phyloP scores from a whole-genome alignment of 441 rosid genomes.

The Arabidopsis lyrata region DNA sequence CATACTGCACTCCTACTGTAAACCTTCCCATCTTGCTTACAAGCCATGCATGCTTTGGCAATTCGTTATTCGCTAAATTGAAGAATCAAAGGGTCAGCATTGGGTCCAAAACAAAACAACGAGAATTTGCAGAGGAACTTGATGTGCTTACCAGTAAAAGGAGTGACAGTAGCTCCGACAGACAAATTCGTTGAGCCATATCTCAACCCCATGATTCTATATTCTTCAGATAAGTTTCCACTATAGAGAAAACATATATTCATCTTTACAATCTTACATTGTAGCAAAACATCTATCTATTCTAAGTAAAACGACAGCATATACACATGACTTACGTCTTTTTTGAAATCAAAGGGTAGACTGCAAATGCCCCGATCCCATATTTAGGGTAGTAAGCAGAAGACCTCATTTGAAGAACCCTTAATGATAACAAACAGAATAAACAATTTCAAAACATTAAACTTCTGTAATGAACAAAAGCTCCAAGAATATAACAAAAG shows the following conservation, averaged over 20 bases:
- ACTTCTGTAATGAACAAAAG: slow-evolving; percentile 5
- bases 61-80: slow-evolving; percentile 58
- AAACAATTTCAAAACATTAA: slow-evolving; percentile 27
- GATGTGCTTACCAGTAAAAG: slow-evolving; percentile 59
- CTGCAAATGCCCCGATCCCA: slow-evolving; percentile 87
- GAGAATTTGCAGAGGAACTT: background rate
- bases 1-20: slow-evolving; percentile 84
- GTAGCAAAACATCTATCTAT: slow-evolving; percentile 3
- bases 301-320: background rate
- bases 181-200: slow-evolving; percentile 82
- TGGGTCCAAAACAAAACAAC: background rate
- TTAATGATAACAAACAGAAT: slow-evolving; percentile 47
- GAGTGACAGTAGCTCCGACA: slow-evolving; percentile 71
- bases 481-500: background rate
- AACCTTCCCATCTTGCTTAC: slow-evolving; percentile 90
- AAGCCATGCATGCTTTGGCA: slow-evolving; percentile 85
- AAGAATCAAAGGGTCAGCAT: slow-evolving; percentile 13
- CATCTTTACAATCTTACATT: background rate
- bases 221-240: slow-evolving; percentile 63
- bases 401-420: slow-evolving; percentile 74
- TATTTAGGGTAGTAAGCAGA: slow-evolving; percentile 75
- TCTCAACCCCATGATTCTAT: slow-evolving; percentile 85
- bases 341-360: slow-evolving; percentile 67
- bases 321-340: slow-evolving; percentile 50
- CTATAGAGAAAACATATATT: slow-evolving; percentile 22